Percentiles rank a stretch among this genome's conserved stretches.
These are phyloP conservation scores for Dacryopinax spathularia DNA, from an alignment of 768 basidiomycete genomes.

Conservation along the genomic window DNA sequence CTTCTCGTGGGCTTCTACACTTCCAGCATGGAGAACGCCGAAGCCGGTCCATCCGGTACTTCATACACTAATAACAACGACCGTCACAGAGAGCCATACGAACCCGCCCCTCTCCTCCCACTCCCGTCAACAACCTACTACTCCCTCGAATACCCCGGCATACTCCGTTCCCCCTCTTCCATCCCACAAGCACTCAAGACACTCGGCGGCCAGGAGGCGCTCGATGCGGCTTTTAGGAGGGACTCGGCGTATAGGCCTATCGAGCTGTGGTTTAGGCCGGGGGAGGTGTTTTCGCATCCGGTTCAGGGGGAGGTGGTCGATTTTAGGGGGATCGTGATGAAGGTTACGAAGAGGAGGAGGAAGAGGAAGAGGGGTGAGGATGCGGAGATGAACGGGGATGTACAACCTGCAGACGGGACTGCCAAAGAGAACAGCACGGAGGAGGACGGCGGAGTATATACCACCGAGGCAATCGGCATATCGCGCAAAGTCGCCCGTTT, in stretches of 20 bases:
- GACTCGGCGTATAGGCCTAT: constrained; percentile 42
- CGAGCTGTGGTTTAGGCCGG: constrained; percentile 62
- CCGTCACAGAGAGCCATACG: constrained; percentile 11
- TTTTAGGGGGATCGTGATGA: constrained; percentile 72
- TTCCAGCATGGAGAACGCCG: background rate
- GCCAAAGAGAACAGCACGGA: constrained; percentile 21
- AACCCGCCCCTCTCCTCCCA: constrained; percentile 10
- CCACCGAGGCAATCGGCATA: constrained; percentile 54
- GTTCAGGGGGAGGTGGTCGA: constrained; percentile 64
- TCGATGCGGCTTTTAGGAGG: constrained; percentile 67
- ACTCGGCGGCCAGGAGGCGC: constrained; percentile 52
- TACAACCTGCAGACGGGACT: constrained; percentile 14
- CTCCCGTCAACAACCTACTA: constrained; percentile 40
- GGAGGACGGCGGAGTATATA: constrained; percentile 47
- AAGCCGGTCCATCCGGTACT: background rate
- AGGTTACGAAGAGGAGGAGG: constrained; percentile 59
- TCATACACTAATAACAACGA: background rate
- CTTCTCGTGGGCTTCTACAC: too few species aligned
- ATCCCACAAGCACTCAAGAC: constrained; percentile 46
- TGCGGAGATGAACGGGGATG: constrained; percentile 11
- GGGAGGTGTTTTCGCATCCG: constrained; percentile 68
- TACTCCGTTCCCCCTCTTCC: constrained; percentile 44
- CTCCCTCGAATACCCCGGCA: constrained; percentile 84
- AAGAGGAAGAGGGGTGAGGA: constrained; percentile 23
- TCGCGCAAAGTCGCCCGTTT: constrained; percentile 78